Percentiles rank a stretch among this genome's conserved stretches.
Evolutionary conservation across 306 rosid genomes (phyloP).

Genomic region (Glycine soja): DNA sequence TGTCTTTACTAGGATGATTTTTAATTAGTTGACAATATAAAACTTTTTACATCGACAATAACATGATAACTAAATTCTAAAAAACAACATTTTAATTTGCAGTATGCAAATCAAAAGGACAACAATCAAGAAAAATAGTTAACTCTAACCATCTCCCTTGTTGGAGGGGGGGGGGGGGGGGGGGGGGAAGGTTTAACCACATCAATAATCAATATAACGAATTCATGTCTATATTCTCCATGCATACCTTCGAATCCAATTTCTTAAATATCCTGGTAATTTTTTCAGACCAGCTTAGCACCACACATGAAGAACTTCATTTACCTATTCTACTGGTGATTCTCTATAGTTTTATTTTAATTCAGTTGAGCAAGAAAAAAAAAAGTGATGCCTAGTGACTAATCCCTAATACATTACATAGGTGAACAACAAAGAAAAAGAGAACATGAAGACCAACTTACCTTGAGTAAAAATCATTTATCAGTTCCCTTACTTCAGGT

Average conservation of each 20-base stretch:
- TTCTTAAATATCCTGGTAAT: neutral
- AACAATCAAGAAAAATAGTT: neutral
- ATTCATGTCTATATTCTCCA: slow-evolving; percentile 27
- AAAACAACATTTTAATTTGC: slow-evolving; percentile 36
- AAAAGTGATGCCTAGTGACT: neutral
- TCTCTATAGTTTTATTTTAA: neutral
- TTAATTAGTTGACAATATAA: neutral
- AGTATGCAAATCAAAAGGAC: slow-evolving; percentile 29
- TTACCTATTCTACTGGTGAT: slow-evolving; percentile 27
- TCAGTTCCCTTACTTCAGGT: slow-evolving; percentile 96
- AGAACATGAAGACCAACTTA: slow-evolving; percentile 48
- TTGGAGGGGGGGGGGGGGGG: neutral
- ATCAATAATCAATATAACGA: slow-evolving; percentile 7
- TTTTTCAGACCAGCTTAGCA: slow-evolving; percentile 29
- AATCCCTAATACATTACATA: neutral
- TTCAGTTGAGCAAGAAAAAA: neutral
- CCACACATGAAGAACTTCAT: slow-evolving; percentile 6
- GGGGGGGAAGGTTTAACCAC: neutral
- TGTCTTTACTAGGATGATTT: neutral
- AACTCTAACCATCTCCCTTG: slow-evolving; percentile 6
- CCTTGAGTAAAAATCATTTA: slow-evolving; percentile 97
- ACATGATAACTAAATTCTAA: neutral
- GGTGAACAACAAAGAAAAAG: slow-evolving; percentile 5
- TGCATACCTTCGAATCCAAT: slow-evolving; percentile 24
- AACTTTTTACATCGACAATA: neutral